Conservation (phyloP, 306 rosid species). For the Heteromeles arbutifolia region DNA sequence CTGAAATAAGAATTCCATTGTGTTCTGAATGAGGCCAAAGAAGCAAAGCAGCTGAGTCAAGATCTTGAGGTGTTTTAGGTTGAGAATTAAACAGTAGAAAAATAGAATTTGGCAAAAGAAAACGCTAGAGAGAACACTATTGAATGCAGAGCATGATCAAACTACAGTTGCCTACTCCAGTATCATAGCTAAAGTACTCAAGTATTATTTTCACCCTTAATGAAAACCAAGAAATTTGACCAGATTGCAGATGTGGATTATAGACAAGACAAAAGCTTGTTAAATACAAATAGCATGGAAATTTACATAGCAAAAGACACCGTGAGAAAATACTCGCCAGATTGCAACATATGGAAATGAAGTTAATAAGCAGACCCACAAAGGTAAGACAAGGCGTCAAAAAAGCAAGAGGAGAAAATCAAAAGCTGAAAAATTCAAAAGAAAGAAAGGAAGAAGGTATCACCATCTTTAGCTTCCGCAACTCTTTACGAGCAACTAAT, state of each 20-base stretch:
- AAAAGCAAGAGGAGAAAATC: background rate
- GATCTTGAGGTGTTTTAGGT: background rate
- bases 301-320: background rate
- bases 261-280: background rate
- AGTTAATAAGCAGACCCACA: background rate
- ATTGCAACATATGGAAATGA: background rate
- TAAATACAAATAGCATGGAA: background rate
- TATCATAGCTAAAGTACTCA: background rate
- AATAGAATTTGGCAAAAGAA: background rate
- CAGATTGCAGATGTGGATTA: background rate
- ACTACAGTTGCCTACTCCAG: background rate
- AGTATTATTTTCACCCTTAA: background rate
- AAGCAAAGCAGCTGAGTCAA: background rate
- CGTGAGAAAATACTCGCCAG: background rate
- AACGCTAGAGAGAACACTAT: background rate
- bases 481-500: constrained; percentile 58
- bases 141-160: background rate
- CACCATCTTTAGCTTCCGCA: constrained; percentile 70
- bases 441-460: background rate
- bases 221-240: background rate
- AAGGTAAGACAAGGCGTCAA: background rate
- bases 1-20: background rate
- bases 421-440: background rate
- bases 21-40: background rate
- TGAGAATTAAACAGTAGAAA: background rate